Evolutionary conservation across 106 monocot genomes (phyloP), one percentile per base, ranked within the genome.

Genomic region (Platanthera zijinensis): DNA sequence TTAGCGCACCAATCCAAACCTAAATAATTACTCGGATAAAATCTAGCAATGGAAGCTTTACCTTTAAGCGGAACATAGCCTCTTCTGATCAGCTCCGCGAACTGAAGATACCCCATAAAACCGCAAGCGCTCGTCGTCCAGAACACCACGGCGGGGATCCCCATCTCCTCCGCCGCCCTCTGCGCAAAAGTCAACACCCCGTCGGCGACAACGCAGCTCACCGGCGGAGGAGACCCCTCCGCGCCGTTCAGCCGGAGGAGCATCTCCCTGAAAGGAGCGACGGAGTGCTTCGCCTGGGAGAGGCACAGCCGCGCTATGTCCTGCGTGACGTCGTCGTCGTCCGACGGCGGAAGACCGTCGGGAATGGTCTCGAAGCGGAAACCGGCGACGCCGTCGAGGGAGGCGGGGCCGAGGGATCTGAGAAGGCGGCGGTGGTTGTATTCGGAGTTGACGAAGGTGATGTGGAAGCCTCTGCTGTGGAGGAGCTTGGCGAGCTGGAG

Each of bases 371-470:
- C 75, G 50, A 88, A 85, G 0, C 61, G 19, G 83, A 88, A 88
- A 50, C 75, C 76, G 12, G 53, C 48, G 50, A 72, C 48, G 48
- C 85, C 88, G 64, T 69, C 32, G 7, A 88, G 76, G 14, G 80
- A 67, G 10, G 25, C 17, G 1, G 74, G 63, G 8, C 85, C 88
- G 17, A 74, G 70, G 18, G 85, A 77, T n/a, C 68, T 64, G 17
- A 88, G 83, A 22, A 83, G 75, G 18, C 81, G 69, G 59, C 32
- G 46, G 75, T 78, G 82, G 82, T 74, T 82, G 85, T 77, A 85
- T 57, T 88, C 80, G 8, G 88, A 77, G 85, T 80, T 82, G 76
- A 88, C 80, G 71, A 52, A 85, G 82, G 88, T 88, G 76, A 85
- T 72, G 77, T 53, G 51, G 85, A 85, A 88, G 62, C 79, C 79